Percentiles rank a stretch among this genome's conserved stretches.
These are phyloP conservation scores for Fusarium sublunatum DNA, from an alignment of 2,329 filamentous ascomycete genomes.

Conservation along the genomic window DNA sequence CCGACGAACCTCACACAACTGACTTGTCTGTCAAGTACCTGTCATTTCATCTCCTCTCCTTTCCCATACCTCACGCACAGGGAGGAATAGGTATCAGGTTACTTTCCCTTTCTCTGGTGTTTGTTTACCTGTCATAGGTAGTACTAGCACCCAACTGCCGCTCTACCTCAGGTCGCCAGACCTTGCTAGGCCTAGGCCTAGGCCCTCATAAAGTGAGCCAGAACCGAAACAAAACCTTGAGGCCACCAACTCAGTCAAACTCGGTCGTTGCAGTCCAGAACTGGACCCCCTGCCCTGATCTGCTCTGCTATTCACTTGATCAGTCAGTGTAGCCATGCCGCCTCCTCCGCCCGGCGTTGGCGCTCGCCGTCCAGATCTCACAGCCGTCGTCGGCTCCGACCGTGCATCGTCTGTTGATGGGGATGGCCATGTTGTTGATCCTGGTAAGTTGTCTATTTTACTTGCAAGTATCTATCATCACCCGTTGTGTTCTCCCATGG, in stretches of 20 bases:
- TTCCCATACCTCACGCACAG: neutral
- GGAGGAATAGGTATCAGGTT: conserved; percentile 5
- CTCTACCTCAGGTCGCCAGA: neutral
- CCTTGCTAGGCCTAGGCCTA: neutral
- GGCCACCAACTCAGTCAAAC: conserved; percentile 20
- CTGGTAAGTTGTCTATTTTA: neutral
- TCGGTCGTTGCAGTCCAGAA: conserved; percentile 23
- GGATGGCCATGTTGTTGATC: conserved; percentile 1
- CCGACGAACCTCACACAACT: no score
- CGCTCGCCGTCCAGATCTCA: neutral
- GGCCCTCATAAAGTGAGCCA: neutral
- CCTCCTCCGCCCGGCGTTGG: conserved; percentile 21
- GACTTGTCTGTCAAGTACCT: neutral
- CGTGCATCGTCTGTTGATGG: conserved; percentile 15
- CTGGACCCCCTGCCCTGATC: conserved; percentile 22
- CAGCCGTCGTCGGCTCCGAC: conserved; percentile 37
- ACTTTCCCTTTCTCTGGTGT: conserved; percentile 1
- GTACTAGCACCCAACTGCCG: no score
- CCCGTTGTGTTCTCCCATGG: neutral
- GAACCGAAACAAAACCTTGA: conserved; percentile 23
- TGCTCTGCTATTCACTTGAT: neutral
- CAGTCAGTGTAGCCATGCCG: conserved; percentile 18
- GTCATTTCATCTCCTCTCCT: neutral
- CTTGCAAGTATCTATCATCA: no score
- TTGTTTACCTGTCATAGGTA: neutral